These are phyloP conservation scores for Dictyostelium gargantuum DNA, from an alignment of 208 protist species.

Conservation along the genomic window DNA sequence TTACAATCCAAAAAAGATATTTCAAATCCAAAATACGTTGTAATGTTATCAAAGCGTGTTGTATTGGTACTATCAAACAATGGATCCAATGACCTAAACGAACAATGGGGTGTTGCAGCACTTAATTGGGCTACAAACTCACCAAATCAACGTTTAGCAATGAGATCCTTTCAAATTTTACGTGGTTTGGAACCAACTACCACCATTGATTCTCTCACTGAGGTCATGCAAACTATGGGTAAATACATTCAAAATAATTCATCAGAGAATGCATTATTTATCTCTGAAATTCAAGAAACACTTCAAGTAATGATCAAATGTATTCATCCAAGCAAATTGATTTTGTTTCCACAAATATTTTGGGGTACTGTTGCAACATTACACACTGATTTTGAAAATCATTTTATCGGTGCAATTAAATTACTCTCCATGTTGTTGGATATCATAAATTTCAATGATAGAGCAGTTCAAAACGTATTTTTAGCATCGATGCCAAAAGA, in stretches of 20 bases:
- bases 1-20: slow-evolving; percentile 38
- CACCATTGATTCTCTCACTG: slow-evolving; percentile 27
- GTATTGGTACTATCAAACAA: not conserved
- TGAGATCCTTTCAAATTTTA: slow-evolving; percentile 22
- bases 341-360: slow-evolving; percentile 56
- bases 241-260: not conserved
- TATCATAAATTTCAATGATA: slow-evolving; percentile 37
- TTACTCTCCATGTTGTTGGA: not conserved
- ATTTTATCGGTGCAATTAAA: slow-evolving; percentile 43
- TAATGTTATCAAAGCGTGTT: slow-evolving; percentile 35
- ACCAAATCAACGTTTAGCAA: slow-evolving; percentile 26
- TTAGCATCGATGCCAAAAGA: slow-evolving; percentile 44
- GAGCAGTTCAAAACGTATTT: slow-evolving; percentile 59
- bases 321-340: slow-evolving; percentile 44
- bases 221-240: slow-evolving; percentile 23
- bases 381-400: slow-evolving; percentile 36
- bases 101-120: slow-evolving; percentile 33
- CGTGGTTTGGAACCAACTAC: slow-evolving; percentile 48
- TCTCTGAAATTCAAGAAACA: slow-evolving; percentile 52
- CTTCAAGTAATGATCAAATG: not conserved
- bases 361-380: slow-evolving; percentile 40
- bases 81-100: not conserved
- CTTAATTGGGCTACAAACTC: slow-evolving; percentile 42
- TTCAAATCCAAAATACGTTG: slow-evolving; percentile 49
- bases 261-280: not conserved